These are phyloP conservation scores for Cenococcum geophilum DNA, from an alignment of 495 filamentous ascomycete species.

Conservation along the genomic window DNA sequence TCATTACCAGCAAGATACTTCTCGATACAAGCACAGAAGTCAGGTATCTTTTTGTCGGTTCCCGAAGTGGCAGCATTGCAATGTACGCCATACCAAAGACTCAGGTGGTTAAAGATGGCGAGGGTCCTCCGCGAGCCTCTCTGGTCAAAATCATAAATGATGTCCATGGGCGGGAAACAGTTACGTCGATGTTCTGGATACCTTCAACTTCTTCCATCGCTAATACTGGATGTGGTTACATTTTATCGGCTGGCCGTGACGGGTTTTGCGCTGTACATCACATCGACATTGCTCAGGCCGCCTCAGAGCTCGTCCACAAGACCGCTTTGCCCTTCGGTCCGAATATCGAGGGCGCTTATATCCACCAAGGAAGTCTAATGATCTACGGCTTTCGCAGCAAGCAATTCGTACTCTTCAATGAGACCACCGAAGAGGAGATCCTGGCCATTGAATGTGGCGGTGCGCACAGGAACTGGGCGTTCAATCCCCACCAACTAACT, in stretches of 20 bases:
- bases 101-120: slow-evolving; percentile 6
- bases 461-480: slow-evolving; percentile 65
- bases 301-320: slow-evolving; percentile 46
- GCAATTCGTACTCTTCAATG: slow-evolving; percentile 74
- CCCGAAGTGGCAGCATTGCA: slow-evolving; percentile 55
- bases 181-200: slow-evolving; percentile 54
- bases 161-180: slow-evolving; percentile 58
- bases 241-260: slow-evolving; percentile 69
- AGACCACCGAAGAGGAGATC: slow-evolving; percentile 57
- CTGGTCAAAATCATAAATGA: slow-evolving; percentile 27
- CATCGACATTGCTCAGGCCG: slow-evolving; percentile 19
- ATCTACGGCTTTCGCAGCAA: slow-evolving; percentile 76
- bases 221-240: slow-evolving; percentile 36
- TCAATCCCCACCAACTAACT: slow-evolving; percentile 39
- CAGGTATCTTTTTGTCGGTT: slow-evolving; percentile 59
- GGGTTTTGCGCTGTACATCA: slow-evolving; percentile 59
- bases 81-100: slow-evolving; percentile 40
- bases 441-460: slow-evolving; percentile 74
- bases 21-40: slow-evolving; percentile 36
- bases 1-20: slow-evolving; percentile 38
- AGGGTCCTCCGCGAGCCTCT: slow-evolving; percentile 28
- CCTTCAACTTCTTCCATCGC: slow-evolving; percentile 9
- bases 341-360: slow-evolving; percentile 61
- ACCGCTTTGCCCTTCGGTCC: slow-evolving; percentile 56
- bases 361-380: slow-evolving; percentile 52